Evolutionary conservation across 2,329 filamentous ascomycete genomes (phyloP).

Genomic region (Pseudogymnoascus sp.): DNA sequence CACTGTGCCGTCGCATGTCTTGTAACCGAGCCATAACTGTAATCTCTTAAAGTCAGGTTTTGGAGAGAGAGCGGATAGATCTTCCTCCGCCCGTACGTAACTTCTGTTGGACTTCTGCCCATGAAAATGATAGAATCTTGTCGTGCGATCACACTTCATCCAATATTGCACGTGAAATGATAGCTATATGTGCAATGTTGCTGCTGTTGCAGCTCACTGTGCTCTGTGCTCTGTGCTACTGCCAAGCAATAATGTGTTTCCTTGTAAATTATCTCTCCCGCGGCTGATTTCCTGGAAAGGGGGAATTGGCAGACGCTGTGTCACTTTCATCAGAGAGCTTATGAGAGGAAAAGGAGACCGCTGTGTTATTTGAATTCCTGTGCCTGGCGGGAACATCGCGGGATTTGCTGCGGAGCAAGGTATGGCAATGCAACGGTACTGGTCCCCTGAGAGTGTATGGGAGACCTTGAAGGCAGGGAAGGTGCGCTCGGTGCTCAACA

Average conservation of each 20-base stretch:
- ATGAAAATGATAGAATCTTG: neutral
- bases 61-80: neutral
- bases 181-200: constrained; percentile 6
- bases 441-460: neutral
- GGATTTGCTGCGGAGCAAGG: constrained; percentile 3
- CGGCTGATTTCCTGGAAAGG: neutral
- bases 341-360: neutral
- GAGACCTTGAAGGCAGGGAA: neutral
- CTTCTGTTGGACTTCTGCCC: neutral
- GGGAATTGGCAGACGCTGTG: neutral
- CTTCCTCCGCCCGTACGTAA: neutral
- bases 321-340: constrained; percentile 3
- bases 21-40: neutral
- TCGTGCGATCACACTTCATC: neutral
- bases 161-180: constrained; percentile 7
- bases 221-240: neutral
- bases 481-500: neutral
- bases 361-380: constrained; percentile 6
- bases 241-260: neutral
- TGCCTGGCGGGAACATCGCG: constrained; percentile 2
- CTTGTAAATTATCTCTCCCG: neutral
- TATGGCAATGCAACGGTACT: constrained; percentile 8
- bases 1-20: neutral
- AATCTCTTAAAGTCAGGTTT: neutral
- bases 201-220: neutral